Conservation (phyloP, 1,284 basidiomycete species). For the Pyrrhoderma lamaoense region DNA sequence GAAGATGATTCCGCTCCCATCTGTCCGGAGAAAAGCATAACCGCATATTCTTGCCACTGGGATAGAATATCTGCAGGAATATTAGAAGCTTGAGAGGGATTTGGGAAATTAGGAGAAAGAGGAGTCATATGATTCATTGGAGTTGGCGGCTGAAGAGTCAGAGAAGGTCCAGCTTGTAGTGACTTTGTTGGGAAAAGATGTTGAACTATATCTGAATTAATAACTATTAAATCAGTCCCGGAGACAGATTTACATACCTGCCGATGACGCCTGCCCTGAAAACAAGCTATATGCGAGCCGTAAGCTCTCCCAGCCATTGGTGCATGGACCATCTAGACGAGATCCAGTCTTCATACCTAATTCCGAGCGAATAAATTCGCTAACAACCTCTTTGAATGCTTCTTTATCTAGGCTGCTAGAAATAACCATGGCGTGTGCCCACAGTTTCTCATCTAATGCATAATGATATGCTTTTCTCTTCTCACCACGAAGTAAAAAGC, state of each 20-base stretch:
- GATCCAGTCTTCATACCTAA: constrained; percentile 41
- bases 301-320: constrained; percentile 61
- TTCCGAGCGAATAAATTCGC: constrained; percentile 80
- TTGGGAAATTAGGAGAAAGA: constrained; percentile 55
- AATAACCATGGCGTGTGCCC: constrained; percentile 95
- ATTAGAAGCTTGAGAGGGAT: constrained; percentile 33
- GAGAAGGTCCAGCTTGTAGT: constrained; percentile 33
- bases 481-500: constrained; percentile 75
- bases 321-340: constrained; percentile 21
- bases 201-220: constrained; percentile 48
- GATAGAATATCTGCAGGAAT: constrained; percentile 53
- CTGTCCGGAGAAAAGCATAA: constrained; percentile 78
- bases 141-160: constrained; percentile 34
- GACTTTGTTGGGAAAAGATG: constrained; percentile 62
- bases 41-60: constrained; percentile 82
- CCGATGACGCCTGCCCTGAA: constrained; percentile 72
- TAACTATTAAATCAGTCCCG: background rate
- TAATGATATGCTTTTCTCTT: constrained; percentile 83
- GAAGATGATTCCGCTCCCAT: constrained; percentile 56
- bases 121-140: constrained; percentile 43
- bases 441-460: constrained; percentile 83
- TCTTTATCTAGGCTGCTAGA: constrained; percentile 91
- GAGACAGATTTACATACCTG: constrained; percentile 42
- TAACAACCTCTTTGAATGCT: constrained; percentile 86
- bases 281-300: constrained; percentile 82